Evolutionary conservation across 768 basidiomycete species (phyloP), one percentile per base, ranked within the genome.

Genomic region (Amanita pallidorosea): DNA sequence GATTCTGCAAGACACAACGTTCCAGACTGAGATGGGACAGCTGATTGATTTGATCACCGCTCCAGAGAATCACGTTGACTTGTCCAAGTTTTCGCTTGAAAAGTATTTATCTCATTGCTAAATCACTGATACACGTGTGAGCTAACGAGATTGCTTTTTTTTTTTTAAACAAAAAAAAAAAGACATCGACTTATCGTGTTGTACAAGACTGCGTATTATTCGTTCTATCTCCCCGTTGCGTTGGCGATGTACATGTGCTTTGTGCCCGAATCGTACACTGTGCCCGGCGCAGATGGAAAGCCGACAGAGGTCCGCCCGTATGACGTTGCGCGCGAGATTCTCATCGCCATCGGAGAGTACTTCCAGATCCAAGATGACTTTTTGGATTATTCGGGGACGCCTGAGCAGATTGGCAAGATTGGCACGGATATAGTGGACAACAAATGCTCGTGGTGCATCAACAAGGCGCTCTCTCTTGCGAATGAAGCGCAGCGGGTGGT

Each of bases 291-390:
- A 43, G 49, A 15, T 27, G 37, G 49, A 33, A 40, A 44, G 4
- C 9, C 44, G 52, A 70, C 54, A 56, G 68, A 56, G 25, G 67
- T 31, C 9, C 70, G 74, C 44, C 79, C 85, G 4, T 95, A 88
- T 72, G 76, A 82, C 38, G 63, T 80, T 56, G 86, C 94, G 0
- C 71, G 79, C 34, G 75, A 79, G 41, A 93, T 99, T 64, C 79
- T 98, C 37, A 69, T 98, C 49, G 89, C 89, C 4, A 76, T 98
- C 51, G 95, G 95, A 44, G 93, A 96, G 67, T 99, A 98, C 70
- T 98, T 98, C 82, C 95, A 99, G 68, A 77, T 95, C 53, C 95
- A 99, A 67, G 95, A 98, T 63, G 95, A 98, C 68, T 97, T 84
- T 68, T 80, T 98, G 59, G 96, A 99, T 67, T 96, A 81, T 63